Base-by-base conservation (phyloP, 1,284 basidiomycete species). In the Moesziomyces aphidis region DNA sequence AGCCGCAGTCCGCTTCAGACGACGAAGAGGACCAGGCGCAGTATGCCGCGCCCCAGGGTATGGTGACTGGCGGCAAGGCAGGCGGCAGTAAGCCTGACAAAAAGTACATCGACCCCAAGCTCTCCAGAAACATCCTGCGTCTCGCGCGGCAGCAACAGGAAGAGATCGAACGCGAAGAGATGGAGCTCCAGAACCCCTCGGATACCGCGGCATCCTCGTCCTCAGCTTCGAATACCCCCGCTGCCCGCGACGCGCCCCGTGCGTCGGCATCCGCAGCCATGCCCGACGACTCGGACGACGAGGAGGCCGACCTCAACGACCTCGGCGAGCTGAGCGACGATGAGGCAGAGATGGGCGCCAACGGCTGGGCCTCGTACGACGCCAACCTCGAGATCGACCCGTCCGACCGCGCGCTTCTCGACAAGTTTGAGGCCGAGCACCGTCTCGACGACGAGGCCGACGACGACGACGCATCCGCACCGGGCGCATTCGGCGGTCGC, bases 101-200 rank as follows among this genome's bases (percentile, higher is more conserved):
- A 28, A 77, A 74, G 55, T 82, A 73, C 66, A 78, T 84, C 57
- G 83, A 84, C 48, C 81, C 81, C 7, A 93, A 93, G 85, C 92
- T 91, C 21, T 97, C 94, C 1, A 88, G 89, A 70, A 92, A 91
- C 80, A 98, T 99, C 64, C 92, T 99, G 77, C 91, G 95, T 81
- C 90, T 99, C 60, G 96, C 96, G 13, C 89, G 90, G 79, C 91
- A 93, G 78, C 97, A 99, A 86, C 95, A 98, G 86, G 91, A 94
- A 82, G 97, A 99, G 85, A 76, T 86, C 36, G 85, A 85, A 45
- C 61, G 73, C 6, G 84, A 85, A 55, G 81, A 83, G 46, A 69
- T 74, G 28, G 73, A 73, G 61, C 61, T 70, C 11, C 77, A 45
- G 61, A 73, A 60, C 51, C 78, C 23, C 26, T 42, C 55, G 6